Evolutionary conservation across 2,329 filamentous ascomycete genomes (phyloP), one percentile per base, ranked within the genome.

Genomic region (Xylariaceae sp.): DNA sequence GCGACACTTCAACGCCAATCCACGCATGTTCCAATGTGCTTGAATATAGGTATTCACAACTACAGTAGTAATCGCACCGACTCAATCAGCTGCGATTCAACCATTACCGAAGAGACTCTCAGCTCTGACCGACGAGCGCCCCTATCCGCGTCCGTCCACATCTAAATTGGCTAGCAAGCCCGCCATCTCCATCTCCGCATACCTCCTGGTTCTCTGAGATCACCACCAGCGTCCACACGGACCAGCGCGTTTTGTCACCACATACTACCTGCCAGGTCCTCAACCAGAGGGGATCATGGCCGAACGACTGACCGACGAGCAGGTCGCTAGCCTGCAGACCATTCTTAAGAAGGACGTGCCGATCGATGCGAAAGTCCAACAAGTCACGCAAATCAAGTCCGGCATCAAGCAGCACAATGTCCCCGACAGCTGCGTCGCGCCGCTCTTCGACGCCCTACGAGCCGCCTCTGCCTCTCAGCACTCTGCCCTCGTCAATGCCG

Each of bases 341-440:
- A 65, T 79, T 46, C 64, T 81, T 41, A 69, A 69, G 62, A 76
- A 79, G 53, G 85, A 87, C 54, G 74, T 77, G 29, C 74, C 80
- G 37, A 71, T 87, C 54, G 85, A 90, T 56, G 67, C 74, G 38
- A 89, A 89, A 61, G 75, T 89, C 49, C 72, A 79, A 50, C 76
- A 79, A 40, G 79, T 95, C 54, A 87, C 81, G 45, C 74, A 72
- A 56, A 72, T 90, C 65, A 95, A 95, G 67, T 89, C 87, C 33
- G 79, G 82, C 62, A 95, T 95, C 73, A 95, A 95, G 65, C 89
- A 95, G 65, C 85, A 87, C 62, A 89, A 89, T 69, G 87, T 95
- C 34, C 88, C 89, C 46, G 88, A 94, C 51, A 66, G 67, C 41
- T 78, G 75, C 55, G 78, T 94, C 54, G 67, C 79, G 19, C 73